Percentiles rank a stretch among this genome's conserved stretches.
phyloP scores from a whole-genome alignment of 148 eudicot genomes.

The Persicaria tinctoria region DNA sequence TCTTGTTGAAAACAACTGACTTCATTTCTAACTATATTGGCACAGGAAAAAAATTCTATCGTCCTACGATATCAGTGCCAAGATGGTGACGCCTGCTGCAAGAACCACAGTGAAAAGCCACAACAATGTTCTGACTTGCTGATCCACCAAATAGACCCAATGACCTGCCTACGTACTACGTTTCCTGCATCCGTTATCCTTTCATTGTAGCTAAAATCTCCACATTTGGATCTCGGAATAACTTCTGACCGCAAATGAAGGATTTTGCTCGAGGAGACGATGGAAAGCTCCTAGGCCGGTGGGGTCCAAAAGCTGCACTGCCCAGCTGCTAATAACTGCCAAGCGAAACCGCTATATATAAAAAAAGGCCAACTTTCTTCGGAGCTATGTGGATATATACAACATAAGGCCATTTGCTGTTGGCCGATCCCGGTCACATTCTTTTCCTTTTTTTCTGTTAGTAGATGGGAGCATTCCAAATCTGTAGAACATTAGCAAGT shows the following conservation, averaged over 20 bases:
- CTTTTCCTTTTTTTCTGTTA: background rate
- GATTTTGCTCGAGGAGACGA: background rate
- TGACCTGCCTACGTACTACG: background rate
- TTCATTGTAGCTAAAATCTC: background rate
- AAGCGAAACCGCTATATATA: background rate
- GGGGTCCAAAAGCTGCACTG: background rate
- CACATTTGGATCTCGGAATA: background rate
- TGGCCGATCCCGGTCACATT: background rate
- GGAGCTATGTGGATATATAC: conserved; percentile 11
- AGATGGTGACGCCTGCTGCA: conserved; percentile 19
- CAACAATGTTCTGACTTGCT: conserved; percentile 8
- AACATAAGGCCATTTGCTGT: background rate
- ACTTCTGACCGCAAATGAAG: background rate
- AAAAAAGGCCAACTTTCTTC: background rate
- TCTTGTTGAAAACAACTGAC: background rate
- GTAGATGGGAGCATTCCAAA: no score
- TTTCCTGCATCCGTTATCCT: background rate
- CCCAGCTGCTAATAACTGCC: background rate
- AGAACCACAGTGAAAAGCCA: conserved; percentile 17
- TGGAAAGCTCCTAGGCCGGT: conserved; percentile 6
- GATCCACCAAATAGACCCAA: conserved; percentile 2
- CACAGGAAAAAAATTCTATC: conserved; percentile 30
- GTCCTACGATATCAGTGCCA: conserved; percentile 19
- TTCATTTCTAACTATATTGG: background rate
- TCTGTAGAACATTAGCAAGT: no score